A percentile compares a stretch with the other conserved stretches of the same genome.
Evolutionary conservation across 495 filamentous ascomycete species (phyloP).

Genomic region (Penicillium taxi): DNA sequence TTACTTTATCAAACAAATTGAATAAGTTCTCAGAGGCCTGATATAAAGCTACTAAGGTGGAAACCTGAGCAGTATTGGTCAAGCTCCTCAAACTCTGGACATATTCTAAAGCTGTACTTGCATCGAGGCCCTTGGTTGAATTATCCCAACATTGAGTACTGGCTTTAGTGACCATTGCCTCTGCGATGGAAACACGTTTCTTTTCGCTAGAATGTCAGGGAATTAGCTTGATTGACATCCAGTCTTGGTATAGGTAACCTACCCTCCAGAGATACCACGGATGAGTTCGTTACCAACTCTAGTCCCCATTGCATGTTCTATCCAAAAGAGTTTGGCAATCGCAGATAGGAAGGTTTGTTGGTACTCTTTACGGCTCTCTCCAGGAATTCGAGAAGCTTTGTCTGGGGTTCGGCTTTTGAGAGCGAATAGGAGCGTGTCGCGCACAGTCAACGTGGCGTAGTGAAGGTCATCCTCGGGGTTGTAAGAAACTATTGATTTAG

Average conservation of each 20-base stretch:
- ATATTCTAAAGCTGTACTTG: constrained; percentile 58
- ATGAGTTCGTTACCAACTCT: constrained; percentile 61
- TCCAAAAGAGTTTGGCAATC: constrained; percentile 71
- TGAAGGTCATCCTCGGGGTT: constrained; percentile 71
- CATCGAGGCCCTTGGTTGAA: constrained; percentile 59
- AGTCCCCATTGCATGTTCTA: constrained; percentile 59
- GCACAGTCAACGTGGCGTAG: constrained; percentile 64
- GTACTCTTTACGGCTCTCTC: constrained; percentile 55
- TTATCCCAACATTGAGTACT: constrained; percentile 64
- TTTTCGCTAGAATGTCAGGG: constrained; percentile 39
- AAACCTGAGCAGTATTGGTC: constrained; percentile 54
- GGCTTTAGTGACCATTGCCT: constrained; percentile 60
- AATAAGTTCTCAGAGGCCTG: constrained; percentile 65
- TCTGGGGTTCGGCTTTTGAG: constrained; percentile 60
- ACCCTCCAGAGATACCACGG: constrained; percentile 60
- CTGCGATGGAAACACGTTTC: constrained; percentile 63
- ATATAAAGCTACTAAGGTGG: constrained; percentile 58
- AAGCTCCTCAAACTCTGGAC: constrained; percentile 53
- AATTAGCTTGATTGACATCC: background rate
- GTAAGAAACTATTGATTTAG: constrained; percentile 40
- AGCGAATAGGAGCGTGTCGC: constrained; percentile 63
- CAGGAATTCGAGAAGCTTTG: constrained; percentile 48
- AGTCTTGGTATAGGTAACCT: background rate
- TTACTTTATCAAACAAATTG: constrained; percentile 62
- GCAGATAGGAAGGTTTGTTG: constrained; percentile 59